Evolutionary conservation across 2,329 filamentous ascomycete genomes (phyloP).

Genomic region (Colletotrichum lini): DNA sequence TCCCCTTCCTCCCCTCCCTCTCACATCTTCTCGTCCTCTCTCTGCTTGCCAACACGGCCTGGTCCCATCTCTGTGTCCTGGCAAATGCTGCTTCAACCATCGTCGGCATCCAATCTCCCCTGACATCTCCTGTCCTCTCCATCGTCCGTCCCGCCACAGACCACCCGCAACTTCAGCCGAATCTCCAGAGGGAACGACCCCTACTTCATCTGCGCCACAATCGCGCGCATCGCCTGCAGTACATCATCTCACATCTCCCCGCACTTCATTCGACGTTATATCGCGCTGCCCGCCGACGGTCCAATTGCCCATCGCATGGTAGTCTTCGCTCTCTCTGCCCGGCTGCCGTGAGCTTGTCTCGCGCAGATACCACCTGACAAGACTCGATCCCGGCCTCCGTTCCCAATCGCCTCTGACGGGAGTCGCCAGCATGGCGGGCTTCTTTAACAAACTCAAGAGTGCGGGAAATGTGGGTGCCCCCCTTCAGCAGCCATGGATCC

Average conservation of each 20-base stretch:
- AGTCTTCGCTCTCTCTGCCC: slow-evolving; percentile 22
- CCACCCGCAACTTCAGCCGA: slow-evolving; percentile 38
- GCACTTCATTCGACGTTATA: slow-evolving; percentile 4
- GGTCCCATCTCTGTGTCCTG: slow-evolving; percentile 19
- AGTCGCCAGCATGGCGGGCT: slow-evolving; percentile 64
- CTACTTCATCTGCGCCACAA: slow-evolving; percentile 34
- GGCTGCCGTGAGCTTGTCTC: slow-evolving; percentile 51
- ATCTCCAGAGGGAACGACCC: slow-evolving; percentile 37
- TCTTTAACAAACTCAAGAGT: slow-evolving; percentile 73
- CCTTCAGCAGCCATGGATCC: slow-evolving; percentile 6
- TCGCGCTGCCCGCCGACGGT: slow-evolving; percentile 8
- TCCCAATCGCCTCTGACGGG: slow-evolving; percentile 28
- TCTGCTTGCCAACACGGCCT: slow-evolving; percentile 33
- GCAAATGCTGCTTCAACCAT: slow-evolving; percentile 41
- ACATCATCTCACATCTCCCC: slow-evolving; percentile 28
- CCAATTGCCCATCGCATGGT: slow-evolving; percentile 40
- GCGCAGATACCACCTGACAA: slow-evolving; percentile 49
- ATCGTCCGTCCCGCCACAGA: slow-evolving; percentile 33
- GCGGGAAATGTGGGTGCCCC: slow-evolving; percentile 65
- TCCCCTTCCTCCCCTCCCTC: slow-evolving; percentile 1
- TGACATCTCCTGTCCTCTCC: slow-evolving; percentile 24
- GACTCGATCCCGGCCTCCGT: slow-evolving; percentile 1
- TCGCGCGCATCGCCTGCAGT: slow-evolving; percentile 27
- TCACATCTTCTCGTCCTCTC: slow-evolving; percentile 17
- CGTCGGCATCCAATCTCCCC: slow-evolving; percentile 32